phyloP scores from a whole-genome alignment of 495 filamentous ascomycete species.

The Penicillium paradoxum region DNA sequence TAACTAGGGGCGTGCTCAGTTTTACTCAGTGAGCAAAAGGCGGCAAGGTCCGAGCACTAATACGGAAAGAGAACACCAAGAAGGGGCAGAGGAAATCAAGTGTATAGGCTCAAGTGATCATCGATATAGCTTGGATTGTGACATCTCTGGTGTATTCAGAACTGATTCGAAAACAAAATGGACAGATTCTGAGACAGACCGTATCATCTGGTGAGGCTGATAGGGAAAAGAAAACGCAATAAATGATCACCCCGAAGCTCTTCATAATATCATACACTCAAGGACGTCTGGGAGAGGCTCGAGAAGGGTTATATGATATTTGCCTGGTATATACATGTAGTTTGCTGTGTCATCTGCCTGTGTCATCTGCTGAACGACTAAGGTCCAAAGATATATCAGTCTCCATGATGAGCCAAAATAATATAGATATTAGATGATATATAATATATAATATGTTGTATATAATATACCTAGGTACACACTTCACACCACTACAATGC shows the following conservation, averaged over 20 bases:
- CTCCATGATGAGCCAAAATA: neutral
- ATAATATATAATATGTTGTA: too few relatives aligned
- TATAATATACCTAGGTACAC: too few relatives aligned
- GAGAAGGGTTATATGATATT: neutral
- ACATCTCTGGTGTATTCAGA: too few relatives aligned
- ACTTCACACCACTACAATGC: neutral
- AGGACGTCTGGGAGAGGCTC: neutral
- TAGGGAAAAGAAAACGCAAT: too few relatives aligned
- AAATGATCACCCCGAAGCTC: too few relatives aligned
- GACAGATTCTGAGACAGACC: too few relatives aligned
- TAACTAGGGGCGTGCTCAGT: conserved; percentile 7
- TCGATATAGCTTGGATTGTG: too few relatives aligned
- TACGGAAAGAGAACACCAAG: conserved; percentile 9
- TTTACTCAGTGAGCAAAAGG: conserved; percentile 11
- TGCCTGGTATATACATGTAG: neutral
- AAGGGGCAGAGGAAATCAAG: conserved; percentile 13
- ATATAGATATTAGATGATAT: neutral
- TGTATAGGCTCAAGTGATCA: too few relatives aligned
- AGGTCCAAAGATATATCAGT: neutral
- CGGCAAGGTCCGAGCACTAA: conserved; percentile 11
- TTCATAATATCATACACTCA: too few relatives aligned
- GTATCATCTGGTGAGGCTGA: too few relatives aligned
- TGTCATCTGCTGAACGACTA: neutral
- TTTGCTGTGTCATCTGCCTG: neutral
- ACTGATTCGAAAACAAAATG: too few relatives aligned